Evolutionary conservation across 169 alveolate species (phyloP), one percentile per base, ranked within the genome.

Genomic region (Babesia caballi): DNA sequence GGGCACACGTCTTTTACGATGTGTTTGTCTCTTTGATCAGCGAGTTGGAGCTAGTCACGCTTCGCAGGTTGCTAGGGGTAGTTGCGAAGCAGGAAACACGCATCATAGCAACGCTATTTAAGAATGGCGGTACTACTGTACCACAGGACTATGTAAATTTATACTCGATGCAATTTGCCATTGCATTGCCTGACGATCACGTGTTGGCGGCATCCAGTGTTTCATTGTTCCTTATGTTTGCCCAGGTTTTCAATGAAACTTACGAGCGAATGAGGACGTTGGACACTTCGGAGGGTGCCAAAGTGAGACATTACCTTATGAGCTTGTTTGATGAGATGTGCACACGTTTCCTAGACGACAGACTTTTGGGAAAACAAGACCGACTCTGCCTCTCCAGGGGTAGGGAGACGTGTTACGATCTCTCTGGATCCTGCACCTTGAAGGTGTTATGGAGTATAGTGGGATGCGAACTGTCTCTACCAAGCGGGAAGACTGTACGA

Each of bases 271-370:
- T 63, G 61, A 14, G 21, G 21, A 19, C 9, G 11, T 12, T 32
- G 3, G 32, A 42, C 5, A 40, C 6, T 33, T 2, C 73, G 1
- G 41, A 42, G n/a, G 32, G 57, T 25, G 32, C 21, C 36, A 63
- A 3, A 21, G 32, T 63, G 30, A 46, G 23, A 21, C 11, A 9
- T 0, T 63, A 46, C 30, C 4, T 49, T 7, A 9, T 44, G 6
- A 47, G 25, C 30, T 32, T 63, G 19, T 63, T 63, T 36, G 73
- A 63, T 8, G 73, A 63, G 25, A 63, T 63, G 73, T 47, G 63
- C 38, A 21, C 60, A 19, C 73, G 73, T 1, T 63, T 63, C 50
- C 51, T 63, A 36, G 73, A 63, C 46, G 73, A 63, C 44, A 21
- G 73, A 23, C 19, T 63, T 14, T 0, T 44, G 19, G 73, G 32